These are phyloP conservation scores for Gymnopus androsaceus DNA, from an alignment of 1,284 basidiomycete genomes.

Conservation along the genomic window DNA sequence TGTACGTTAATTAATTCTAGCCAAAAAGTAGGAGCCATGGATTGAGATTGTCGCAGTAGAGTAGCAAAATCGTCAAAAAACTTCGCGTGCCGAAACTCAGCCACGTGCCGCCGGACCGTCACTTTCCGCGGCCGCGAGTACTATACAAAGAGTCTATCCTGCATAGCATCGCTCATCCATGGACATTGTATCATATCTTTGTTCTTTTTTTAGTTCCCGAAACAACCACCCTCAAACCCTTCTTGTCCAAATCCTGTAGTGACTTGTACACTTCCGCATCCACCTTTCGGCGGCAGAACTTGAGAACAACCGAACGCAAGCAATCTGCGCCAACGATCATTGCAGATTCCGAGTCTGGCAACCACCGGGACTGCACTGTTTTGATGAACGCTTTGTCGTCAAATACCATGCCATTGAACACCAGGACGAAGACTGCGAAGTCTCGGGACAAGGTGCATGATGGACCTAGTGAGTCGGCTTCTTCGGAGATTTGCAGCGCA, in stretches of 20 bases:
- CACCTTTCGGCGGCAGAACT: neutral
- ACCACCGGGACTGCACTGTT: conserved; percentile 4
- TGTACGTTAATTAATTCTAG: no score
- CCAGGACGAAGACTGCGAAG: neutral
- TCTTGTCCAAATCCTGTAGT: neutral
- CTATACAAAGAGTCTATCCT: no score
- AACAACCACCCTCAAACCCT: neutral
- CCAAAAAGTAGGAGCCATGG: no score
- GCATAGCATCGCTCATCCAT: no score
- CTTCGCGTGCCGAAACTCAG: no score
- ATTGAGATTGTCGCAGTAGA: no score
- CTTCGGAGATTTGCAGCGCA: neutral
- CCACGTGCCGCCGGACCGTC: no score
- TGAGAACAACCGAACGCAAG: neutral
- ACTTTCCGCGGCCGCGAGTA: no score
- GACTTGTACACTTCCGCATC: neutral
- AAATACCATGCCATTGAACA: neutral
- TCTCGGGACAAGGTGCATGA: conserved; percentile 6
- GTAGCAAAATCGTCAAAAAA: no score
- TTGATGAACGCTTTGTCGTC: neutral
- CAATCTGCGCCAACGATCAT: neutral
- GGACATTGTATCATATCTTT: no score
- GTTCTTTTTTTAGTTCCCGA: neutral
- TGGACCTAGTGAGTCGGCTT: neutral
- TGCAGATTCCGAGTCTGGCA: conserved; percentile 2